Conservation (phyloP, 139 green algal species). For the Chlorella sp. region DNA sequence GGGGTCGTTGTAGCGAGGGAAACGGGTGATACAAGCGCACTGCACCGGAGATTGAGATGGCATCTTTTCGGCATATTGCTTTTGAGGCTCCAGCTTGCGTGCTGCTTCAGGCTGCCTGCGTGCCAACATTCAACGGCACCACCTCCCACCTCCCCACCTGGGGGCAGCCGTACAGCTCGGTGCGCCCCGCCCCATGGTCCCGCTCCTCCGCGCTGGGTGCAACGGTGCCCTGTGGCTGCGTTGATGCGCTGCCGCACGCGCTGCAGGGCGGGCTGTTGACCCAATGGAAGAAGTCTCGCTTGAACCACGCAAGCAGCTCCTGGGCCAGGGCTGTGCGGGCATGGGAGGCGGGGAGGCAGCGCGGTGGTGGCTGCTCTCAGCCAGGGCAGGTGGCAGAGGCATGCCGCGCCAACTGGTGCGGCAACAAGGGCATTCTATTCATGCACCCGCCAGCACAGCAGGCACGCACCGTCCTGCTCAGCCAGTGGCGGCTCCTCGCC, state of each 20-base stretch:
- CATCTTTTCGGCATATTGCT: too few relatives aligned
- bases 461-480: constrained; percentile 41
- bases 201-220: constrained; percentile 59
- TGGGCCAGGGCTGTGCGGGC: constrained; percentile 30
- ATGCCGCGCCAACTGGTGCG: too few relatives aligned
- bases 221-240: neutral
- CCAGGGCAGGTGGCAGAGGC: too few relatives aligned
- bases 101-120: too few relatives aligned
- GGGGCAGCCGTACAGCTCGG: constrained; percentile 76
- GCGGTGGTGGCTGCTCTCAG: too few relatives aligned
- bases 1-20: constrained; percentile 62
- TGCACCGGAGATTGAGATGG: neutral
- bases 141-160: neutral
- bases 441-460: too few relatives aligned
- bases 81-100: too few relatives aligned
- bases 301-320: constrained; percentile 82
- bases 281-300: constrained; percentile 80
- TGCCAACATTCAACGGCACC: too few relatives aligned
- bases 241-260: constrained; percentile 51
- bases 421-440: too few relatives aligned
- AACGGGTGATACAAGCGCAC: neutral
- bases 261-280: constrained; percentile 65
- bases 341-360: too few relatives aligned
- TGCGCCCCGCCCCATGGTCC: constrained; percentile 43
- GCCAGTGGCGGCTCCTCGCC: constrained; percentile 45